phyloP scores from a whole-genome alignment of 345 rosid genomes.

The Salix suchowensis region DNA sequence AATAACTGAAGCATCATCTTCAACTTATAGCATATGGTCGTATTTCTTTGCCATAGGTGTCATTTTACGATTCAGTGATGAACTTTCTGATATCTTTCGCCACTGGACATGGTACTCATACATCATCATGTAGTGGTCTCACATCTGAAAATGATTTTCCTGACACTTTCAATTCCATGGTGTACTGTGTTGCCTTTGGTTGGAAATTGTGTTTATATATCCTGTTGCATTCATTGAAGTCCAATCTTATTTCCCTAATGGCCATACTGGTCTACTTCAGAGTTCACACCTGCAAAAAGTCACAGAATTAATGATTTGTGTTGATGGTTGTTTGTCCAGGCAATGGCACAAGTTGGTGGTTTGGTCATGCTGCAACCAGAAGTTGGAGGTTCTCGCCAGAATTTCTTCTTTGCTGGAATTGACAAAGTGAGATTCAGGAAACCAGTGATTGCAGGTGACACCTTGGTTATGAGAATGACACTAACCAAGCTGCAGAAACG shows the following conservation, averaged over 20 bases:
- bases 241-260: neutral
- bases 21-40: no score
- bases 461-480: constrained; percentile 95
- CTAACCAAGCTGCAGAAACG: constrained; percentile 77
- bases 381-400: constrained; percentile 70
- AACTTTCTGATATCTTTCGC: no score
- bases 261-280: neutral
- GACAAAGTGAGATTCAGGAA: constrained; percentile 93
- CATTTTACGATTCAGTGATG: no score
- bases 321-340: constrained; percentile 39
- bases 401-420: constrained; percentile 74
- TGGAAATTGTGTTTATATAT: neutral
- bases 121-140: neutral
- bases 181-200: neutral
- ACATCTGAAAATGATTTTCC: no score
- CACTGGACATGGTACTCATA: no score
- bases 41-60: no score
- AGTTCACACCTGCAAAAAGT: neutral
- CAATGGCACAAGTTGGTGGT: constrained; percentile 98
- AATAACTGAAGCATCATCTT: no score
- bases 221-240: neutral
- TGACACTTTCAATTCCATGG: neutral
- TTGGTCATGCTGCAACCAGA: constrained; percentile 90
- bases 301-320: neutral
- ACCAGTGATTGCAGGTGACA: constrained; percentile 96